Evolutionary conservation across 2,329 filamentous ascomycete genomes (phyloP).

Genomic region (Monosporascus cannonballus): DNA sequence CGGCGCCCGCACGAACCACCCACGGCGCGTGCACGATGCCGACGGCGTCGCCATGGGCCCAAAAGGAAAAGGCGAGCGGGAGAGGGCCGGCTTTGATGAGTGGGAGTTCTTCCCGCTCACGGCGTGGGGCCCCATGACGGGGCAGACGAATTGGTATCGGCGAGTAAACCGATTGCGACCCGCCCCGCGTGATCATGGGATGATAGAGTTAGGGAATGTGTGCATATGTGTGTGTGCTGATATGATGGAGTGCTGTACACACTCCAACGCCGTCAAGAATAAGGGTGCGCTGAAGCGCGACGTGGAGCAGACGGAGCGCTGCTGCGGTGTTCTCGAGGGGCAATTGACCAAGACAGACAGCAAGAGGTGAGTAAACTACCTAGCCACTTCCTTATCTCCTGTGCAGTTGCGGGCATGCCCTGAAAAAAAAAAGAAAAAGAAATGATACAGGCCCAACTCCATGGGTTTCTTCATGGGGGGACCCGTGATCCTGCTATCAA

Average conservation of each 20-base stretch:
- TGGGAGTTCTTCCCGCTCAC: conserved; percentile 38
- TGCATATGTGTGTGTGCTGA: background rate
- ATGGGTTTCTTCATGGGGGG: background rate
- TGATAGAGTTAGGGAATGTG: background rate
- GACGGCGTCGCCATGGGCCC: conserved; percentile 30
- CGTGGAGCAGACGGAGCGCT: conserved; percentile 32
- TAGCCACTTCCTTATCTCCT: background rate
- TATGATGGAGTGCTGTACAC: conserved; percentile 3
- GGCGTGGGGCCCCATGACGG: conserved; percentile 35
- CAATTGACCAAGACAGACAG: conserved; percentile 32
- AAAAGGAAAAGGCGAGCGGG: conserved; percentile 27
- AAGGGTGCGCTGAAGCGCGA: conserved; percentile 35
- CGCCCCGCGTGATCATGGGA: background rate
- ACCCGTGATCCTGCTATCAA: no score
- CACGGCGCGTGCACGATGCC: conserved; percentile 34
- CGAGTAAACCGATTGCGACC: conserved; percentile 3
- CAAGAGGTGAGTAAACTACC: background rate
- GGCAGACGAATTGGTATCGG: conserved; percentile 33
- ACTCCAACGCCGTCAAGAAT: conserved; percentile 32
- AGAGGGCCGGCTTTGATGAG: conserved; percentile 37
- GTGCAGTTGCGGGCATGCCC: background rate
- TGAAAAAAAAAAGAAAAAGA: background rate
- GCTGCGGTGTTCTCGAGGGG: conserved; percentile 33
- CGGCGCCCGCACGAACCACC: conserved; percentile 31
- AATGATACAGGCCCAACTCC: background rate